These are phyloP conservation scores for Gymnopilus junonius DNA, from an alignment of 768 basidiomycete genomes.

Conservation along the genomic window DNA sequence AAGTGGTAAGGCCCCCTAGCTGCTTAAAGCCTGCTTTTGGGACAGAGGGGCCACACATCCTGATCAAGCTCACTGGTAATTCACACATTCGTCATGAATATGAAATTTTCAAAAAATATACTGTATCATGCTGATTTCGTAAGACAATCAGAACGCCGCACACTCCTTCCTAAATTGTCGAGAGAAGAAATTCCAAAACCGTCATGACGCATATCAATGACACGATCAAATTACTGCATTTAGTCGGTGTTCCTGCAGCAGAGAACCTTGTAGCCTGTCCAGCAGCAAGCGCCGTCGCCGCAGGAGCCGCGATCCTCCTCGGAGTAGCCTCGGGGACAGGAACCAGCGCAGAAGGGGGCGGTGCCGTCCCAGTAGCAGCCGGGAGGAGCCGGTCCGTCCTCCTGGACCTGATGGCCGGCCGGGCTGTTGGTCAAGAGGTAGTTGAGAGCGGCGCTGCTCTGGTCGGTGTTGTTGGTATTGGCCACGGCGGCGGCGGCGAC, in stretches of 20 bases:
- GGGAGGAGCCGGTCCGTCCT: slow-evolving; percentile 2
- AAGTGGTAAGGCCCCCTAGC: too few species aligned
- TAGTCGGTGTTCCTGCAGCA: slow-evolving; percentile 3
- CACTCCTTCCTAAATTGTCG: background rate
- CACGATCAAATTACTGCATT: too few species aligned
- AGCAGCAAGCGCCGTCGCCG: slow-evolving; percentile 4
- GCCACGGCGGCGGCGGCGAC: background rate
- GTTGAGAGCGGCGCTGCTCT: background rate
- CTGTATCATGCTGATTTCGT: too few species aligned
- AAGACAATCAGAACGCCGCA: background rate
- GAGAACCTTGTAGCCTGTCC: slow-evolving; percentile 9
- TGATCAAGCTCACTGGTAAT: too few species aligned
- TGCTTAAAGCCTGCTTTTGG: too few species aligned
- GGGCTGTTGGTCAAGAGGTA: slow-evolving; percentile 8
- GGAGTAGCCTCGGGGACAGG: background rate
- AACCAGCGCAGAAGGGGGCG: slow-evolving; percentile 6
- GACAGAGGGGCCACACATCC: too few species aligned
- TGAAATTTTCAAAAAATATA: too few species aligned
- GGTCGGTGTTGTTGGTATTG: background rate
- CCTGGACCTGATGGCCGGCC: slow-evolving; percentile 2
- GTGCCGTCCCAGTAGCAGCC: slow-evolving; percentile 14
- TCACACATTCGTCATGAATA: too few species aligned
- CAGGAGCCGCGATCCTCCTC: slow-evolving; percentile 3
- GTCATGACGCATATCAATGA: background rate
- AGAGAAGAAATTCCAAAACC: background rate